Evolutionary conservation across 257 asterid species (phyloP).

Genomic region (Rehmannia glutinosa): DNA sequence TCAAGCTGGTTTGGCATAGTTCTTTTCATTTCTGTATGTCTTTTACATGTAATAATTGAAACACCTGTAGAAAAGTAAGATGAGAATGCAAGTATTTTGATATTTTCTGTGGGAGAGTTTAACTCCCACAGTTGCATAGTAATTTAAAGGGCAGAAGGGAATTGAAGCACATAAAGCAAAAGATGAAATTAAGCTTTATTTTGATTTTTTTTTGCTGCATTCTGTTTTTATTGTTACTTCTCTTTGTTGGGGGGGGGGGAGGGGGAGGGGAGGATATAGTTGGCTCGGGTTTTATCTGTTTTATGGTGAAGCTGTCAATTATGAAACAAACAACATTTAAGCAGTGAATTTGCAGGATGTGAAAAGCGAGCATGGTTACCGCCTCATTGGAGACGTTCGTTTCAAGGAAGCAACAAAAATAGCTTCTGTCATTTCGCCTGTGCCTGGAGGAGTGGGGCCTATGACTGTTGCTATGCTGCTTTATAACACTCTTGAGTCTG

Average conservation of each 20-base stretch:
- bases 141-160: too few species aligned
- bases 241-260: too few species aligned
- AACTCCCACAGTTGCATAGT: too few species aligned
- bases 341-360: slow-evolving; percentile 46
- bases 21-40: too few species aligned
- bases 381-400: slow-evolving; percentile 77
- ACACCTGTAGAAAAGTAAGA: neutral
- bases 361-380: slow-evolving; percentile 56
- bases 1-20: too few species aligned
- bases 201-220: too few species aligned
- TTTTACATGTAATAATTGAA: neutral
- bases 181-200: too few species aligned
- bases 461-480: slow-evolving; percentile 95
- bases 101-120: neutral
- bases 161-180: too few species aligned
- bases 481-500: slow-evolving; percentile 69
- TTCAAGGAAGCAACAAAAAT: slow-evolving; percentile 59
- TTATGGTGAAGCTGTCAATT: neutral
- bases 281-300: too few species aligned
- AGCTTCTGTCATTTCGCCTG: slow-evolving; percentile 85
- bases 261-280: too few species aligned
- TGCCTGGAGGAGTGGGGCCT: slow-evolving; percentile 97
- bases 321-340: neutral
- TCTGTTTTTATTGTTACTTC: too few species aligned
- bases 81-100: too few species aligned